A percentile compares a stretch with the other conserved stretches of the same genome.
phyloP scores from a whole-genome alignment of 768 basidiomycete species.

The Postia placenta region DNA sequence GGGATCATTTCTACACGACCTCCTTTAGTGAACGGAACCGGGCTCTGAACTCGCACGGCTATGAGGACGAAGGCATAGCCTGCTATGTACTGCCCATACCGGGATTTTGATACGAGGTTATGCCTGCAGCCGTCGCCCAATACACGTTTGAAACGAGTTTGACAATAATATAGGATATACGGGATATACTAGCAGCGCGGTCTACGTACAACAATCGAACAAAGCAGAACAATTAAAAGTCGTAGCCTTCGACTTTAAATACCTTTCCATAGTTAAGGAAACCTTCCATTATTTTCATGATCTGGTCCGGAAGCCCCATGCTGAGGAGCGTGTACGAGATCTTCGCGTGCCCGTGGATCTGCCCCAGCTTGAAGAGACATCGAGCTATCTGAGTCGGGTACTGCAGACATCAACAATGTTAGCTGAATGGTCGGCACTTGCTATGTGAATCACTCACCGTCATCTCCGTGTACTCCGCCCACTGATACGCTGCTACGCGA shows the following conservation, averaged over 20 bases:
- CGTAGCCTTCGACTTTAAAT: slow-evolving; percentile 85
- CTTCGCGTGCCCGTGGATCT: slow-evolving; percentile 90
- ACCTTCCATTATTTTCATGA: slow-evolving; percentile 89
- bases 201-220: slow-evolving; percentile 1
- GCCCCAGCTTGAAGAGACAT: slow-evolving; percentile 89
- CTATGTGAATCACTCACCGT: slow-evolving; percentile 42
- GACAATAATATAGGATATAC: not conserved
- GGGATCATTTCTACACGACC: too few species aligned
- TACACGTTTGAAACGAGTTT: too few species aligned
- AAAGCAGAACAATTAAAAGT: slow-evolving; percentile 41
- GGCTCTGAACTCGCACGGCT: too few species aligned
- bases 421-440: not conserved
- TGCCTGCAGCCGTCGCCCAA: too few species aligned
- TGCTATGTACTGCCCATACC: too few species aligned
- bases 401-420: slow-evolving; percentile 32
- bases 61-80: too few species aligned
- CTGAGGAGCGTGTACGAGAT: slow-evolving; percentile 89
- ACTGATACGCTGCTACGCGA: slow-evolving; percentile 88
- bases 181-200: not conserved
- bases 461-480: slow-evolving; percentile 85
- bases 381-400: slow-evolving; percentile 90
- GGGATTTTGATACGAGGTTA: too few species aligned
- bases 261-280: slow-evolving; percentile 82
- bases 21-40: too few species aligned
- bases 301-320: slow-evolving; percentile 88